Conservation (phyloP, 2,329 filamentous ascomycete genomes). For the Leptosphaerulina australis region DNA sequence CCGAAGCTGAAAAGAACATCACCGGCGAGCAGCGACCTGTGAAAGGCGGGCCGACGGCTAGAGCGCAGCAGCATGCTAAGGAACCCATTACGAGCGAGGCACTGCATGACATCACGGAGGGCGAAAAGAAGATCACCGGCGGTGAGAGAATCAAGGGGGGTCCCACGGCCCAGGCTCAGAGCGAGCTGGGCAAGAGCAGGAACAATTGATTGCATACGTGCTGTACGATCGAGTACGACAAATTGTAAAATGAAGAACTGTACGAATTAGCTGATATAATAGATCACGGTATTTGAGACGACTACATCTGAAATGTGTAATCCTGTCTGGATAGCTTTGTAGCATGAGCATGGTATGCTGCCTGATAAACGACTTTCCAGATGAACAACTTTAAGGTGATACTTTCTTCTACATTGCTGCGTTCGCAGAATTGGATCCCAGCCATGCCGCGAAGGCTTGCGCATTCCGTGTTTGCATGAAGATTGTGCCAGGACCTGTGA, state of each 20-base stretch:
- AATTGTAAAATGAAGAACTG: no score
- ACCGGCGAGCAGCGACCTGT: slow-evolving; percentile 30
- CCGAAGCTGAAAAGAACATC: slow-evolving; percentile 38
- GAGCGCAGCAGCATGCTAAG: slow-evolving; percentile 38
- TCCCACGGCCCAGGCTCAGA: slow-evolving; percentile 40
- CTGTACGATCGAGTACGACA: no score
- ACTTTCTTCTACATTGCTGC: slow-evolving; percentile 4
- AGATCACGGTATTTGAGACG: no score
- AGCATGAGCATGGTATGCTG: slow-evolving; percentile 13
- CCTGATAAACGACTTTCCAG: slow-evolving; percentile 1
- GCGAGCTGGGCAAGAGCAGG: slow-evolving; percentile 41
- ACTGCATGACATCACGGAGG: slow-evolving; percentile 42
- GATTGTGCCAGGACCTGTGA: slow-evolving; percentile 84
- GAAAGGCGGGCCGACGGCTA: slow-evolving; percentile 35
- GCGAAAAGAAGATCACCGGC: slow-evolving; percentile 43
- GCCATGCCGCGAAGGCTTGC: slow-evolving; percentile 63
- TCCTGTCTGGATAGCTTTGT: no score
- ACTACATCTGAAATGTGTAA: no score
- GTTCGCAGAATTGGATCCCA: slow-evolving; percentile 41
- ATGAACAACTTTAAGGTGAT: no score
- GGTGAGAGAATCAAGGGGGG: slow-evolving; percentile 42
- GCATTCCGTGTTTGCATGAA: slow-evolving; percentile 93
- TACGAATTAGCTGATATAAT: no score
- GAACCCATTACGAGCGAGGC: slow-evolving; percentile 39
- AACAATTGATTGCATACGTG: no score